phyloP scores from a whole-genome alignment of 768 basidiomycete species.

The Serendipita sp. region DNA sequence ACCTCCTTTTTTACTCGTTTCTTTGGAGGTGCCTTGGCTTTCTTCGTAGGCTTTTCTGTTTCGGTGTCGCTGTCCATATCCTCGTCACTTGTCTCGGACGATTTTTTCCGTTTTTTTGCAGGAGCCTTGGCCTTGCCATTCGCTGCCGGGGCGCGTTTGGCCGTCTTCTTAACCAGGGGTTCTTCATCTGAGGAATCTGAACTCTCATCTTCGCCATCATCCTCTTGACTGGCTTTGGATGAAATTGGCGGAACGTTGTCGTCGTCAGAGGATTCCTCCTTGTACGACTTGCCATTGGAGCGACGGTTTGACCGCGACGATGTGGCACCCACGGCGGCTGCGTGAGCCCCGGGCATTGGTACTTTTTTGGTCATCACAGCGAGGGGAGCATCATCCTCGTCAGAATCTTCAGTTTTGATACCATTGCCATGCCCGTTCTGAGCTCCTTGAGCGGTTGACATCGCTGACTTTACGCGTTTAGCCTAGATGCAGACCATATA shows the following conservation, averaged over 20 bases:
- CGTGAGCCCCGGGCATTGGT: constrained; percentile 26
- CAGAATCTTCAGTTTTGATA: constrained; percentile 1
- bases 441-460: background rate
- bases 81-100: background rate
- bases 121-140: constrained; percentile 18
- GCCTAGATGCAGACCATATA: background rate
- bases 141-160: constrained; percentile 21
- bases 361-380: constrained; percentile 10
- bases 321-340: constrained; percentile 16
- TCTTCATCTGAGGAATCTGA: constrained; percentile 26
- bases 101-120: constrained; percentile 20
- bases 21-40: constrained; percentile 17
- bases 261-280: constrained; percentile 7
- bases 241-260: constrained; percentile 18
- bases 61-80: background rate
- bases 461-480: constrained; percentile 5
- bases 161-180: constrained; percentile 25
- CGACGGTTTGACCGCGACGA: constrained; percentile 11
- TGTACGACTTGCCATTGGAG: constrained; percentile 26
- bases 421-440: background rate
- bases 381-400: constrained; percentile 5
- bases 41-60: constrained; percentile 9
- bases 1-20: constrained; percentile 49
- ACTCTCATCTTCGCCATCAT: constrained; percentile 20
- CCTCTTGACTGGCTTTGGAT: constrained; percentile 14